Conservation (phyloP, 257 asterid genomes). For the Avicennia marina region DNA sequence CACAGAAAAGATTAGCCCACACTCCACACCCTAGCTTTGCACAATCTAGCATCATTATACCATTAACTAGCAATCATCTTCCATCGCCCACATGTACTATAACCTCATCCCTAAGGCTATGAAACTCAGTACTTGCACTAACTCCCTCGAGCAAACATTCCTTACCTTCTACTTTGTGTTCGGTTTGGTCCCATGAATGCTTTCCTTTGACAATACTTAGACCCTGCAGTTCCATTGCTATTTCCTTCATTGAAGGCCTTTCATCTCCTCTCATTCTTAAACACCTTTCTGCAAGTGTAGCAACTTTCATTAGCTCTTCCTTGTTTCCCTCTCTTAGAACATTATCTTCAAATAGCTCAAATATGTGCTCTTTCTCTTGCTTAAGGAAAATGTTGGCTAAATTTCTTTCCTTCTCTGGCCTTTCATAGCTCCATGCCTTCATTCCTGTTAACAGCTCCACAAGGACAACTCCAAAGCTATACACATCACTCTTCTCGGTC, state of each 20-base stretch:
- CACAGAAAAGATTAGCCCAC: no score
- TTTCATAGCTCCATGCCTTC: constrained; percentile 17
- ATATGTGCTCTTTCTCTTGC: constrained; percentile 4
- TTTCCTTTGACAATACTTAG: background rate
- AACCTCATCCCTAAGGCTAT: constrained; percentile 18
- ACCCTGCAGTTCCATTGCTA: constrained; percentile 20
- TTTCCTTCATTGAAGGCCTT: constrained; percentile 21
- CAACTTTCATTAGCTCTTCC: constrained; percentile 10
- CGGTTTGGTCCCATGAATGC: constrained; percentile 5
- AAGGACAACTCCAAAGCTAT: constrained; percentile 37
- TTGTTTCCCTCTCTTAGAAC: constrained; percentile 7
- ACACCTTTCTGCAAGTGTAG: constrained; percentile 13
- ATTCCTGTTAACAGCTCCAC: constrained; percentile 22
- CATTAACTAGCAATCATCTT: no score
- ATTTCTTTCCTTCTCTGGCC: constrained; percentile 19
- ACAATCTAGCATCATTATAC: no score
- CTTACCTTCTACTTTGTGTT: constrained; percentile 7
- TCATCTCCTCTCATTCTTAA: constrained; percentile 8
- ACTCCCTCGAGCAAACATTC: background rate
- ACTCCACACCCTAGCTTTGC: no score
- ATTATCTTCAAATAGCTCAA: constrained; percentile 21
- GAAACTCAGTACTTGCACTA: constrained; percentile 8
- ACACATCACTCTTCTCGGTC: constrained; percentile 35
- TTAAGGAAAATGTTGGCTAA: constrained; percentile 13
- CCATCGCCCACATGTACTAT: no score